Conservation (phyloP, 2,329 filamentous ascomycete genomes). For the Teratosphaeria pseudoeucalypti region DNA sequence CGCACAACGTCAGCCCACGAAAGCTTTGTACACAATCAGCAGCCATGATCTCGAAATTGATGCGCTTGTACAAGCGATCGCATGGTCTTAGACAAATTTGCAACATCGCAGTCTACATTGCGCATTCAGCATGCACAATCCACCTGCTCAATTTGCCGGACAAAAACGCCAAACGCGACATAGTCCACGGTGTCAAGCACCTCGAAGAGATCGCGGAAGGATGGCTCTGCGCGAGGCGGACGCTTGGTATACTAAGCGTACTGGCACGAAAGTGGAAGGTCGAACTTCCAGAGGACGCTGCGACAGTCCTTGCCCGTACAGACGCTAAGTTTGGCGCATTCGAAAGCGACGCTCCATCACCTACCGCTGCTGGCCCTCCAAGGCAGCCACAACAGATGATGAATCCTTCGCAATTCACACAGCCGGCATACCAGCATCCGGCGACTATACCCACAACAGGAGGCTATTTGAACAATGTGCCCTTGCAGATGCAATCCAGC, state of each 20-base stretch:
- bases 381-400: slow-evolving; percentile 1
- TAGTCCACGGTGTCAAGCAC: slow-evolving; percentile 81
- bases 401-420: slow-evolving; percentile 1
- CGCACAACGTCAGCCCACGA: slow-evolving; percentile 76
- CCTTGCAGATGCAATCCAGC: neutral
- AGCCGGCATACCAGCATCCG: slow-evolving; percentile 1
- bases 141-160: slow-evolving; percentile 88
- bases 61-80: slow-evolving; percentile 84
- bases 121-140: slow-evolving; percentile 87
- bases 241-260: slow-evolving; percentile 73
- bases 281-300: slow-evolving; percentile 74
- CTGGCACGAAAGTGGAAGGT: slow-evolving; percentile 84
- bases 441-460: neutral
- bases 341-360: slow-evolving; percentile 49
- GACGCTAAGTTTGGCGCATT: slow-evolving; percentile 72
- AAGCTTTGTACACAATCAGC: slow-evolving; percentile 87
- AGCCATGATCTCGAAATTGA: slow-evolving; percentile 80
- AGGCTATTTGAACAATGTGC: slow-evolving; percentile 4
- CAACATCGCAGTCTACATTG: slow-evolving; percentile 93
- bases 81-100: slow-evolving; percentile 89
- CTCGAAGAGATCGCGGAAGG: slow-evolving; percentile 92
- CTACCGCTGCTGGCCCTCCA: neutral
- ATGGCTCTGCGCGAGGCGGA: slow-evolving; percentile 82
- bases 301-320: slow-evolving; percentile 61
- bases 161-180: slow-evolving; percentile 79